These are phyloP conservation scores for Pezizomycotina sp. DNA, from an alignment of 2,329 filamentous ascomycete genomes.

Conservation along the genomic window DNA sequence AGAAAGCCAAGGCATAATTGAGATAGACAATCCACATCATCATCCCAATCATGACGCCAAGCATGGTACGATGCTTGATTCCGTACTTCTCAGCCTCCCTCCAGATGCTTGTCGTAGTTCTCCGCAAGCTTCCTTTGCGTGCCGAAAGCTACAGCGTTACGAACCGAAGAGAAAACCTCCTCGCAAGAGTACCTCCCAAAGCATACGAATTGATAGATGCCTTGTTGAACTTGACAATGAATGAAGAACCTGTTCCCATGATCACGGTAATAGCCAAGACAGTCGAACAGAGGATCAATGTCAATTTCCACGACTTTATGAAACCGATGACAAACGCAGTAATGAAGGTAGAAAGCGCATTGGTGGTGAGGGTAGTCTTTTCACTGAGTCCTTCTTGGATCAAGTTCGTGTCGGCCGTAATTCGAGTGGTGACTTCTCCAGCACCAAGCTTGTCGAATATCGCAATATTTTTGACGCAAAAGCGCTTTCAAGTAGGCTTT, in stretches of 20 bases:
- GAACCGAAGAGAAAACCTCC: conserved; percentile 83
- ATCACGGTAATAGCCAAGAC: conserved; percentile 62
- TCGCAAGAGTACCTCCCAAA: conserved; percentile 76
- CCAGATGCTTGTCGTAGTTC: conserved; percentile 65
- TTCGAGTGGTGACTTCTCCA: conserved; percentile 84
- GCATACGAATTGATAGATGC: conserved; percentile 63
- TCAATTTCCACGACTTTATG: conserved; percentile 81
- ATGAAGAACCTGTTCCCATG: conserved; percentile 56
- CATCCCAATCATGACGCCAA: conserved; percentile 63
- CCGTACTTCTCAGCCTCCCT: conserved; percentile 59
- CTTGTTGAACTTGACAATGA: conserved; percentile 70
- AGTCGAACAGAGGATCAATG: conserved; percentile 68
- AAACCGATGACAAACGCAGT: conserved; percentile 85
- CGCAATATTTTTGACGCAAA: conserved; percentile 71
- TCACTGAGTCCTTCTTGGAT: conserved; percentile 89
- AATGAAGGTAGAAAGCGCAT: conserved; percentile 64
- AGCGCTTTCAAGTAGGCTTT: conserved; percentile 71
- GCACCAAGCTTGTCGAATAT: conserved; percentile 88
- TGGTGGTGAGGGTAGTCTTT: conserved; percentile 64
- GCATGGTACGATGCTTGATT: conserved; percentile 52
- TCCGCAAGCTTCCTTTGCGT: conserved; percentile 81
- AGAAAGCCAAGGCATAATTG: conserved; percentile 65
- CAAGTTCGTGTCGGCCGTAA: conserved; percentile 83
- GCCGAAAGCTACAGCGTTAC: conserved; percentile 82
- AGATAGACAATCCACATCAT: conserved; percentile 58